Evolutionary conservation across 441 rosid species (phyloP).

Genomic region (Gossypium schwendimanii): DNA sequence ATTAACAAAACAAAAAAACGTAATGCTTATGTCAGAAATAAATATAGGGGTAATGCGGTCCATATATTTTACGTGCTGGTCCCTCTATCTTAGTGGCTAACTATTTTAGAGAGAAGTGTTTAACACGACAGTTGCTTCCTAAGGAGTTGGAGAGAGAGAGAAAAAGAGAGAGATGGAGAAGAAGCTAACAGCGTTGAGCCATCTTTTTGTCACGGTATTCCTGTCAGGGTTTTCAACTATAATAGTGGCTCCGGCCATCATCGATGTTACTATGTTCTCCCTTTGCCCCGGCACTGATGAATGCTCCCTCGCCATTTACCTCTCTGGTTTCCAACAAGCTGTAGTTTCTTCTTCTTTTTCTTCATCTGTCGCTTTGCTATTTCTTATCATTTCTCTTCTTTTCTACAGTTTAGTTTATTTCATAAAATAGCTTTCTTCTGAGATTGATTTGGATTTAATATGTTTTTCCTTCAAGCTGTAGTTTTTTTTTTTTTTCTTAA

Average conservation of each 20-base stretch:
- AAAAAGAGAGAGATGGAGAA: slow-evolving; percentile 13
- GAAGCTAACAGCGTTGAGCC: slow-evolving; percentile 32
- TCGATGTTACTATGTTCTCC: slow-evolving; percentile 75
- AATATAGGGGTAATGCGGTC: no score
- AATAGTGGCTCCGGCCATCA: slow-evolving; percentile 55
- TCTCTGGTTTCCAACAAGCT: slow-evolving; percentile 76
- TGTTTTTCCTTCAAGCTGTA: no score
- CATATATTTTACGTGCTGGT: no score
- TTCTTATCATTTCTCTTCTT: background rate
- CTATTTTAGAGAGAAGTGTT: background rate
- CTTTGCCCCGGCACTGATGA: slow-evolving; percentile 59
- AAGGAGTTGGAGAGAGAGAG: no score
- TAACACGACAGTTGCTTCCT: no score
- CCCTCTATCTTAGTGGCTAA: no score
- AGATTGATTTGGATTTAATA: no score
- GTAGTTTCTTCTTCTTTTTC: slow-evolving; percentile 25
- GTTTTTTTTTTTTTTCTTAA: no score
- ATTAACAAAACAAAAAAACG: no score
- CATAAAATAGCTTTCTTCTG: no score
- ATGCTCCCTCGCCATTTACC: slow-evolving; percentile 87
- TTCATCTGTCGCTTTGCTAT: background rate
- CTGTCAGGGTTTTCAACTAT: slow-evolving; percentile 31
- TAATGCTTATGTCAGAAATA: no score
- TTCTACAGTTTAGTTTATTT: no score
- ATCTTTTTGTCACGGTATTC: slow-evolving; percentile 55